Evolutionary conservation across 1,284 basidiomycete species (phyloP).

Genomic region (Cryptococcus hybrid): DNA sequence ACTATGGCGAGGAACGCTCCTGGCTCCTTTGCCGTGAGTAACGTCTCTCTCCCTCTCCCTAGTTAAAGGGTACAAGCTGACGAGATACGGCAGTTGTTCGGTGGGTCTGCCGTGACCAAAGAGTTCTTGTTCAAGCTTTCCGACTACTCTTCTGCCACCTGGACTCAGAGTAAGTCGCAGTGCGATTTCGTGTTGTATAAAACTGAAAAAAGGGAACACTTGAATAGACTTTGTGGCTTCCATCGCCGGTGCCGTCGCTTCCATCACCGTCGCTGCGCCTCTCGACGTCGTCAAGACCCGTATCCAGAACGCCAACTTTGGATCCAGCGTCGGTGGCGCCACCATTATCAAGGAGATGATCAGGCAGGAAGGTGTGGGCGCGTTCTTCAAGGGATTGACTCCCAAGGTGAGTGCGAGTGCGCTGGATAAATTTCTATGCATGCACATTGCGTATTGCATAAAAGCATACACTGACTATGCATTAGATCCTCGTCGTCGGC

Average conservation of each 20-base stretch:
- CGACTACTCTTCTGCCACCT: constrained; percentile 91
- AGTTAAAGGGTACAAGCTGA: background rate
- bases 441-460: constrained; percentile 1
- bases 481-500: constrained; percentile 88
- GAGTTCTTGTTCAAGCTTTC: constrained; percentile 85
- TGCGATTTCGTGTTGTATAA: too few species aligned
- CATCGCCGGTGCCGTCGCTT: constrained; percentile 88
- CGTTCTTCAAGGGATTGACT: constrained; percentile 97
- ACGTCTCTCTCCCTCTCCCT: background rate
- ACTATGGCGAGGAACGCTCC: constrained; percentile 97
- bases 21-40: constrained; percentile 84
- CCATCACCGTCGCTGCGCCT: constrained; percentile 93
- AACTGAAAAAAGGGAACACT: too few species aligned
- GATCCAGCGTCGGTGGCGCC: constrained; percentile 78
- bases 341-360: constrained; percentile 85
- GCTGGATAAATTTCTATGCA: background rate
- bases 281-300: constrained; percentile 96
- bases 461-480: too few species aligned
- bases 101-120: constrained; percentile 91
- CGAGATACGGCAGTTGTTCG: constrained; percentile 68
- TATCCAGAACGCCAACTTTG: constrained; percentile 98
- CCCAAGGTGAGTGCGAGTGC: constrained; percentile 66
- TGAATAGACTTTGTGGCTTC: constrained; percentile 77
- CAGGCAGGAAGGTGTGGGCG: constrained; percentile 75
- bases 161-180: constrained; percentile 66